Evolutionary conservation across 306 rosid genomes (phyloP).

Genomic region (Pyrus betulifolia): DNA sequence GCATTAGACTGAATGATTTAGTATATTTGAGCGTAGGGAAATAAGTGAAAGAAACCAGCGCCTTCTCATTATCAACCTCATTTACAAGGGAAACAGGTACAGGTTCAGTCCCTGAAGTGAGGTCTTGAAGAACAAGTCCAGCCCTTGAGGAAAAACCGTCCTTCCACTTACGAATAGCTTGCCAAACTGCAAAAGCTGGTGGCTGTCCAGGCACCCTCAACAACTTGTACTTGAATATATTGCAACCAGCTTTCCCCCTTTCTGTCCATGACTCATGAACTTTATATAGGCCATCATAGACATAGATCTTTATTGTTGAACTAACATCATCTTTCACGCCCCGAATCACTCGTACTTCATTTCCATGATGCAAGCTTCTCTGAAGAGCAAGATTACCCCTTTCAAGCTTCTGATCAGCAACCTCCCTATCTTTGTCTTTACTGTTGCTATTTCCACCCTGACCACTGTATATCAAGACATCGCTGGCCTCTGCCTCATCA

Average conservation of each 20-base stretch:
- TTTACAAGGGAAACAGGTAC: constrained; percentile 57
- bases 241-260: constrained; percentile 46
- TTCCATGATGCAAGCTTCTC: constrained; percentile 33
- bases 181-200: constrained; percentile 44
- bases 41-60: constrained; percentile 48
- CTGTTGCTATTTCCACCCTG: constrained; percentile 51
- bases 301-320: constrained; percentile 39
- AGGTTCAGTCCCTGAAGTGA: constrained; percentile 48
- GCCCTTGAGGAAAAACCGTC: constrained; percentile 21
- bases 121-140: constrained; percentile 48
- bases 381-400: constrained; percentile 70
- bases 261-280: constrained; percentile 53
- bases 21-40: constrained; percentile 32
- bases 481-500: constrained; percentile 35
- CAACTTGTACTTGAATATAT: constrained; percentile 57
- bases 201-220: constrained; percentile 54
- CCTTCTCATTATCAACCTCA: constrained; percentile 51
- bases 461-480: constrained; percentile 58
- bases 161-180: constrained; percentile 45
- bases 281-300: constrained; percentile 61
- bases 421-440: constrained; percentile 33
- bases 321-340: constrained; percentile 36
- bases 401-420: constrained; percentile 59
- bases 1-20: constrained; percentile 24
- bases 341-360: constrained; percentile 58